Base-by-base conservation (phyloP, 2,329 filamentous ascomycete species). In the Cytospora piceicola region DNA sequence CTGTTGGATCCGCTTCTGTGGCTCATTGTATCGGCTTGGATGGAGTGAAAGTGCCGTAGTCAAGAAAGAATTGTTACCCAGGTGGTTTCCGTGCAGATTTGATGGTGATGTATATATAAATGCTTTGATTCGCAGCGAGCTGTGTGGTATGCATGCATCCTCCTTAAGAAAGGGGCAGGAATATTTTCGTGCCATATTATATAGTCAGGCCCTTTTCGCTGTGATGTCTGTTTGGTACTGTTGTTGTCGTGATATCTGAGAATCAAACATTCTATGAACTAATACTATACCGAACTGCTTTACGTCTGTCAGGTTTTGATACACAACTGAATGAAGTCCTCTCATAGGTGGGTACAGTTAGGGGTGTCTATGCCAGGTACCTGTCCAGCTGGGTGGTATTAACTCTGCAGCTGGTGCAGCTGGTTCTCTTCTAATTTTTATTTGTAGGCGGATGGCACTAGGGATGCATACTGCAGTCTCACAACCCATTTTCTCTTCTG, bases 271-370 rank as follows among this genome's bases (percentile, higher is more conserved):
- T 46, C 3, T 7, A 8, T n/a, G 60, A 56, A 11, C 51, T 49
- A 22, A 62, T 56, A 49, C 60, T n/a, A n/a, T 55, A 34, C 55
- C 17, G 15, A 34, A 24, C 22, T 15, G 17, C 52, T 20, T 62
- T 34, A 42, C 22, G 36, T 27, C 27, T n/a, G 39, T 9, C 3
- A 1, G 54, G 60, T 34, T 27, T 62, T 56, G 14, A 62, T 24
- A 55, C 59, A 55, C 4, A 27, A 12, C 5, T 55, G 59, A 55
- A 46, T 62, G 24, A 56, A 17, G 17, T 14, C 1, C 1, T 1
- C 20, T 55, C 15, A 12, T 14, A 14, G 12, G 34, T 36, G 34
- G 11, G 11, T 36, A 4, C 14, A 36, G 11, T 14, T 15, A 14
- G 12, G 34, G 34, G 14, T 12, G 15, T 14, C 34, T 12, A 36